Conservation (phyloP, 371 early-diverging fungal genomes). For the Fennellomyces sp. region DNA sequence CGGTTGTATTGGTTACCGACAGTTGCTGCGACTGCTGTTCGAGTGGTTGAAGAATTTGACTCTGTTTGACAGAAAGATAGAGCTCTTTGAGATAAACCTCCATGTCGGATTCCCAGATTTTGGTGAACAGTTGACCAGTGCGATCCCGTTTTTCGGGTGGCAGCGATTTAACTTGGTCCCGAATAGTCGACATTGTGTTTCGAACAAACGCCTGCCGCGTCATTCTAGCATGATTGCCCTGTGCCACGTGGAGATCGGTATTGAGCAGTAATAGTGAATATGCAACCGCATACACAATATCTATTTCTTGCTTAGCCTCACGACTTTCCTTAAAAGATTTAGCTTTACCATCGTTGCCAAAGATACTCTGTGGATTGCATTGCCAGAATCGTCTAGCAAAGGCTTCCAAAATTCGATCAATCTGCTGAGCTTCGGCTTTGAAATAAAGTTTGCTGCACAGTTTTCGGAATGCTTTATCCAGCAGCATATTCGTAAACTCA, state of each 20-base stretch:
- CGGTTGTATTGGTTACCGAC: not conserved
- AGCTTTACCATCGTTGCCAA: slow-evolving; percentile 50
- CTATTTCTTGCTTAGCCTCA: slow-evolving; percentile 14
- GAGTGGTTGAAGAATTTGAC: slow-evolving; percentile 75
- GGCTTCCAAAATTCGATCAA: slow-evolving; percentile 81
- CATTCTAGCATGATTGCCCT: slow-evolving; percentile 65
- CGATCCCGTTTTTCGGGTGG: slow-evolving; percentile 32
- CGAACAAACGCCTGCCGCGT: slow-evolving; percentile 62
- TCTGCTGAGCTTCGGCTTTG: slow-evolving; percentile 90
- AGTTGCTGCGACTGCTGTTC: slow-evolving; percentile 7
- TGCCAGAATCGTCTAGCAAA: slow-evolving; percentile 77
- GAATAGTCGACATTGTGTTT: slow-evolving; percentile 60
- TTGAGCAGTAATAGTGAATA: slow-evolving; percentile 89
- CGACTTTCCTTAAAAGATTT: not conserved
- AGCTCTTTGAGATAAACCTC: slow-evolving; percentile 63
- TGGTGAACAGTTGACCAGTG: slow-evolving; percentile 22
- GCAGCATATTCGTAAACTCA: slow-evolving; percentile 66
- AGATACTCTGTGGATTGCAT: slow-evolving; percentile 68
- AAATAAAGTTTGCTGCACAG: slow-evolving; percentile 80
- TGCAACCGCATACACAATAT: slow-evolving; percentile 83
- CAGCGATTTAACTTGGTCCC: slow-evolving; percentile 44
- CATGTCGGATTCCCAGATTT: slow-evolving; percentile 47
- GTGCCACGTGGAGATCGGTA: slow-evolving; percentile 90
- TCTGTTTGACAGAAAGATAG: slow-evolving; percentile 73
- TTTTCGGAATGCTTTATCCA: slow-evolving; percentile 85